Evolutionary conservation across 2,329 filamentous ascomycete genomes (phyloP), one percentile per base, ranked within the genome.

Genomic region (Triangularia verruculosa): DNA sequence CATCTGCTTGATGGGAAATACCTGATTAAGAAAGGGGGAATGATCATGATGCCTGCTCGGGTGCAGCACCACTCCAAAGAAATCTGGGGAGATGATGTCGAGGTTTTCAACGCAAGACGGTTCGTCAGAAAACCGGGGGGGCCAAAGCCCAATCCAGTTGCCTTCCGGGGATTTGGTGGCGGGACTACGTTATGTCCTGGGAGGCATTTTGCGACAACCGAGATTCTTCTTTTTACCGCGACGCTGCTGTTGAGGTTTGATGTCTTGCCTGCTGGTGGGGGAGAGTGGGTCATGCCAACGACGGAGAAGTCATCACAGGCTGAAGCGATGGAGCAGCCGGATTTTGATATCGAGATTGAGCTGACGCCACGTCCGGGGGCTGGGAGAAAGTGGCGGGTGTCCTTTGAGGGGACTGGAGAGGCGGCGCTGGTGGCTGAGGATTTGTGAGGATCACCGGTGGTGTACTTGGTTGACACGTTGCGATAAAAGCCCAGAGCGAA

Each of bases 161-260:
- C 74, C 2, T 82, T 82, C 61, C 72, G 80, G 15, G 73, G 78
- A 0, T 84, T 84, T 67, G 82, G 82, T 0, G 76, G 81, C 1
- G 81, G 82, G 8, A 79, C 78, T 39, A 78, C 77, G 4, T 61
- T 74, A n/a, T 74, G 71, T 32, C 72, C 72, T 3, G 72, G 66
- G 2, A 57, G 70, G 15, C 71, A 74, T 61, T 74, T 74, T 65
- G 72, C 71, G 5, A 71, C 66, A 34, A 68, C 66, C 28, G 71
- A 74, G 67, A 71, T 72, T 57, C 25, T 73, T 52, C 56, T 68
- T 3, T 60, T 72, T n/a, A 64, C 66, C 11, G 60, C 71, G 2
- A 34, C 70, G 25, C 8, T 73, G 34, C 61, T 70, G 4, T 58
- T 71, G 3, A 68, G 65, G 2, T 71, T 70, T 22, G 67, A 71